Evolutionary conservation across 495 filamentous ascomycete genomes (phyloP).

Genomic region (Aspergillus bridgeri): DNA sequence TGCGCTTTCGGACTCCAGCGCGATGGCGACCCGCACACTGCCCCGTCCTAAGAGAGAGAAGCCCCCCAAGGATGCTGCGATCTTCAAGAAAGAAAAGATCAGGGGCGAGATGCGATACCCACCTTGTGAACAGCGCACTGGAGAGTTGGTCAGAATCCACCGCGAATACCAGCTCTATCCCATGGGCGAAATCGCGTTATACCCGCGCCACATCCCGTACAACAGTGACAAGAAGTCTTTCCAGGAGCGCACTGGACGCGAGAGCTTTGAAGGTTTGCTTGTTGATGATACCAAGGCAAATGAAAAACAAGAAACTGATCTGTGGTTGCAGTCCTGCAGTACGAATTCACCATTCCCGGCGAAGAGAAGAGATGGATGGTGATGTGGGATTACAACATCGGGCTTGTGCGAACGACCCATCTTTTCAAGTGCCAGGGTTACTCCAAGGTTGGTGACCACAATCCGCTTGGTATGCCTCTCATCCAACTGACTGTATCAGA

Average conservation of each 20-base stretch:
- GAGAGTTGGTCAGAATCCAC: conserved; percentile 52
- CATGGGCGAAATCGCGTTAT: conserved; percentile 64
- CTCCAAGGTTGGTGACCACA: conserved; percentile 64
- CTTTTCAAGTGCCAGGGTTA: conserved; percentile 90
- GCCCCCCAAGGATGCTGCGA: conserved; percentile 56
- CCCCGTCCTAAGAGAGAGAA: conserved; percentile 44
- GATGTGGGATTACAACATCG: conserved; percentile 96
- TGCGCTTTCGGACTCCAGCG: conserved; percentile 16
- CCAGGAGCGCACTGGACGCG: conserved; percentile 75
- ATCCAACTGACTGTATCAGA: conserved; percentile 48
- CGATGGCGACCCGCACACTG: conserved; percentile 12
- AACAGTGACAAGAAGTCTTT: conserved; percentile 90
- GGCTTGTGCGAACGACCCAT: conserved; percentile 90
- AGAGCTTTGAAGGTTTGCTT: conserved; percentile 77
- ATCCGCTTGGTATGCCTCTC: neutral
- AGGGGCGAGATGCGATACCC: conserved; percentile 63
- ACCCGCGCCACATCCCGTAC: conserved; percentile 81
- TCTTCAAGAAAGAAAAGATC: conserved; percentile 54
- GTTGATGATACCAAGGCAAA: neutral
- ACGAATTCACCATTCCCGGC: conserved; percentile 73
- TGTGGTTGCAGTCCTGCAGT: conserved; percentile 70
- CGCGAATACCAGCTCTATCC: conserved; percentile 62
- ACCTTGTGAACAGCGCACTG: conserved; percentile 61
- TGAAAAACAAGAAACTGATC: neutral
- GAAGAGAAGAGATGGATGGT: conserved; percentile 68